Evolutionary conservation across 257 asterid genomes (phyloP), one percentile per base, ranked within the genome.

Genomic region (Nicotiana obtusifolia): DNA sequence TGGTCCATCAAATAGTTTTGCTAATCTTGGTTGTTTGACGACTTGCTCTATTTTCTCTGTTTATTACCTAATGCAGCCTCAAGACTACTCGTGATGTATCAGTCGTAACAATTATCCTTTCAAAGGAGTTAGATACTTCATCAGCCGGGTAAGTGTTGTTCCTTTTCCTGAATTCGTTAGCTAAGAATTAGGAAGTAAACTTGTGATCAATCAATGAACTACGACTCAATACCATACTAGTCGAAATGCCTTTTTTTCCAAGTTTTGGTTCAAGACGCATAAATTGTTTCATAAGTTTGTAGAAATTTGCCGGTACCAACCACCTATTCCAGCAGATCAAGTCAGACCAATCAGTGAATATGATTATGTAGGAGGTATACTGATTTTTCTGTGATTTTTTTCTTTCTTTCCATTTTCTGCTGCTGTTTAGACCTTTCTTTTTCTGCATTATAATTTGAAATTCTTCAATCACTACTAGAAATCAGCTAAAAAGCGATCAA

Each of bases 41-140:
- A n/a, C n/a, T 26, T 26, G 28, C 28, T 26, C 28, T 1, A 26
- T 26, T 26, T 61, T 66, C 73, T 22, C 19, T 82, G 16, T 22
- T 54, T 76, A 31, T 76, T 76, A n/a, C 16, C 19, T 2, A 31
- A 76, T 82, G 68, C 85, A 82, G 85, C 44, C 85, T 76, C 3
- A 78, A 82, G 59, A 82, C 78, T 64, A 77, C 81, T 62, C 85
- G 82, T 28, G 82, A 82, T 82, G 85, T 82, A 4, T 82, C 85
- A 5, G 78, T 76, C 49, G 76, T 82, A 49, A 82, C 77, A 76
- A 78, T 82, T 22, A 64, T 80, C 54, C 81, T 82, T 54, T 82
- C 85, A 5, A 82, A 75, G 67, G 78, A 52, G 68, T 77, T 76
- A 19, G 82, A 77, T 64, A 62, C 56, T 15, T 82, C 82, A 52